A percentile compares a stretch with the other conserved stretches of the same genome.
phyloP scores from a whole-genome alignment of 129 eudicot genomes.

The Tagetes erecta region DNA sequence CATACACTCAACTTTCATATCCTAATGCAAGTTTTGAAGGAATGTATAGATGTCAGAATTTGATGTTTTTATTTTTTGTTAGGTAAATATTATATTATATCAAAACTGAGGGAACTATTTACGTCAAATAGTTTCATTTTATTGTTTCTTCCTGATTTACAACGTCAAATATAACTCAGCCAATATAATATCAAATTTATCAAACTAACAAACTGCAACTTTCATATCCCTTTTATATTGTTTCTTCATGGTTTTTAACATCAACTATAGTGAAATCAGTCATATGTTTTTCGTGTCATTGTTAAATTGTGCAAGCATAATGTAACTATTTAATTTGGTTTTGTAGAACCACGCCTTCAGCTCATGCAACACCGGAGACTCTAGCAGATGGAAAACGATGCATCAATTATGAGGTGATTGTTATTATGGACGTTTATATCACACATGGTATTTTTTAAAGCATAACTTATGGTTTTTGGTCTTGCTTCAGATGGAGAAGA shows the following conservation, averaged over 20 bases:
- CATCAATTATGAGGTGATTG: constrained; percentile 59
- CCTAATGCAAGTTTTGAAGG: too few relatives aligned
- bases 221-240: neutral
- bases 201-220: too few relatives aligned
- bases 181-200: too few relatives aligned
- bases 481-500: constrained; percentile 72
- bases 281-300: neutral
- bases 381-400: constrained; percentile 71
- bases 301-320: neutral
- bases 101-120: neutral
- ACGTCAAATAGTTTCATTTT: neutral
- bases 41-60: too few relatives aligned
- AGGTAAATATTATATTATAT: neutral
- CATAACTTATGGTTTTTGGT: constrained; percentile 13
- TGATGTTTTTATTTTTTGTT: too few relatives aligned
- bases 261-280: neutral
- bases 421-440: constrained; percentile 11
- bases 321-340: constrained; percentile 2
- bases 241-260: neutral
- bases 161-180: too few relatives aligned
- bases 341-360: constrained; percentile 52
- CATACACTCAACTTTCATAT: too few relatives aligned
- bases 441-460: neutral
- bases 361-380: constrained; percentile 55
- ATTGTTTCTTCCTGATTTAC: neutral